These are phyloP conservation scores for Fusarium sp. DNA, from an alignment of 2,329 filamentous ascomycete species.

Conservation along the genomic window DNA sequence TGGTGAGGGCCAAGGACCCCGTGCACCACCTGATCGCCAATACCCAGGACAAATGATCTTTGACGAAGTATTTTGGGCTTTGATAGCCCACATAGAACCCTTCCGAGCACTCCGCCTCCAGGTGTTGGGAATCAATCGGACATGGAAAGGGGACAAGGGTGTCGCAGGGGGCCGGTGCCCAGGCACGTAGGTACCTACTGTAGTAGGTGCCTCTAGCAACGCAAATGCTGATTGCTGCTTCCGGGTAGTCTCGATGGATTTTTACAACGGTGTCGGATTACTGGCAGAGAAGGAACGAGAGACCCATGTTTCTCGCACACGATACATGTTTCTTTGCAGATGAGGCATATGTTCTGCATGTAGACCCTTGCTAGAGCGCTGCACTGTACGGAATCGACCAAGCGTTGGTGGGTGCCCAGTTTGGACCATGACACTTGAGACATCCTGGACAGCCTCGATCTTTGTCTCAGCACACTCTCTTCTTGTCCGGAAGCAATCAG, in stretches of 20 bases:
- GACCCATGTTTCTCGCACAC: not conserved
- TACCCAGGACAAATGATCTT: not conserved
- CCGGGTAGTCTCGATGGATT: conserved; percentile 4
- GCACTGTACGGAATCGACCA: conserved; percentile 14
- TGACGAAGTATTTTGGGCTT: conserved; percentile 16
- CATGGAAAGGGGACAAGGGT: not conserved
- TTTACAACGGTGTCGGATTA: not conserved
- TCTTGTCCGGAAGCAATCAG: not conserved
- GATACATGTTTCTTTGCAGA: conserved; percentile 3
- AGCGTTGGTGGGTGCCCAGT: conserved; percentile 1
- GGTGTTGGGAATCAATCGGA: conserved; percentile 8
- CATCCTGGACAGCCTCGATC: conserved; percentile 9
- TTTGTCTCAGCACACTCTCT: conserved; percentile 8
- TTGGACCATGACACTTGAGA: conserved; percentile 1
- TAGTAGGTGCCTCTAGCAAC: not conserved
- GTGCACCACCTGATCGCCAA: conserved; percentile 30
- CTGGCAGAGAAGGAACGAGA: not conserved
- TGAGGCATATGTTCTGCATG: not conserved
- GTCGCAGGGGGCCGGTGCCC: not conserved
- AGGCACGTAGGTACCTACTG: not conserved
- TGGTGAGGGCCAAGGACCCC: conserved; percentile 9
- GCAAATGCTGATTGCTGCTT: conserved; percentile 4
- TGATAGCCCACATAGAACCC: not conserved
- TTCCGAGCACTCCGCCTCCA: conserved; percentile 2
- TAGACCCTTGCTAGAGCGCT: not conserved